Base-by-base conservation (phyloP, 176 grass and related monocot genomes). In the Echinochloa phyllopogon region DNA sequence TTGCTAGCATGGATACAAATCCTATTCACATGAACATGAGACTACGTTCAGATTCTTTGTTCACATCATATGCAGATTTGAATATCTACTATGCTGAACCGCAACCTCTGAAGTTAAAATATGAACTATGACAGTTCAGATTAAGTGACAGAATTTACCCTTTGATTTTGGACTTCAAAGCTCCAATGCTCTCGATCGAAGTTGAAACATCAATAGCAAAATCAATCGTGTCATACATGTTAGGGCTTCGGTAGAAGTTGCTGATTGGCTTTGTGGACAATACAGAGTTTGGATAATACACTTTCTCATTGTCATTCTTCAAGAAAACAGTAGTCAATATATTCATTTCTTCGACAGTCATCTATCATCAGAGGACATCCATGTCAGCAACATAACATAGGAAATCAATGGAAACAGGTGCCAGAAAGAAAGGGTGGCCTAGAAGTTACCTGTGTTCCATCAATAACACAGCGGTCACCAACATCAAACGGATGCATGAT, bases 261-360 rank as follows among this genome's bases (percentile, higher is more conserved):
- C 93, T 96, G 89, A 99, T 99, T 29, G 96, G 74, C 84, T 94
- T 99, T 37, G 89, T 87, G 14, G 92, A 85, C 62, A 99, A 53
- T 33, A 96, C 96, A 4, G 96, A 88, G 86, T 99, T 99, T 63
- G 96, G 93, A 80, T 99, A 99, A 81, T 92, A 99, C 79, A 99
- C 81, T 82, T 99, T 99, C 88, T 96, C 93, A 56, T 94, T 95
- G 74, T 98, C 93, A 74, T 94, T 83, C 84, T 89, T 93, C 85
- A 98, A 68, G 41, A 98, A 92, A 50, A 95, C 83, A n/a, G 96
- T 98, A 39, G 96, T 98, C 39, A 98, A 82, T 86, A 98, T 98
- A 86, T 98, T 95, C 96, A 98, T 98, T 94, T 98, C 96, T 90
- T 98, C 96, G 1, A 98, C 93, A 85, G 83, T 64, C 96, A 98